Evolutionary conservation across 192 early-diverging fungal species (phyloP).

Genomic region (Lunasporangiospora selenospora): DNA sequence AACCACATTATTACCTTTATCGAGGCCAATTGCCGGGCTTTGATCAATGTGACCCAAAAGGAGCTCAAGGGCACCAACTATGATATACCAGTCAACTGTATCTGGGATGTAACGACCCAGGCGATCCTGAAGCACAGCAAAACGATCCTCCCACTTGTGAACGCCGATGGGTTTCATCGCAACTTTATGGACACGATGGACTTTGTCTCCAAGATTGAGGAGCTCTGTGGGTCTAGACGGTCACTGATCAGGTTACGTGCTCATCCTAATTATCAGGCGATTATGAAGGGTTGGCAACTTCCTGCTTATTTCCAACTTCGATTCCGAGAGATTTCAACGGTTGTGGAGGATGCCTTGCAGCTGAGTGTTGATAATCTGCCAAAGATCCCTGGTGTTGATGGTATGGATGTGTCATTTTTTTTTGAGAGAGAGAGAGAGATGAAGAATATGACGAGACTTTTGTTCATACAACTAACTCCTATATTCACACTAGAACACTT

Average conservation of each 20-base stretch:
- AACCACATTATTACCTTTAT: slow-evolving; percentile 62
- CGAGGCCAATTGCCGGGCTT: slow-evolving; percentile 47
- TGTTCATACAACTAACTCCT: too few relatives aligned
- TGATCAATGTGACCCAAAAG: slow-evolving; percentile 62
- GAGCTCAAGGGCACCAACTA: slow-evolving; percentile 66
- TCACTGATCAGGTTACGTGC: slow-evolving; percentile 57
- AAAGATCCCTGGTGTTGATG: background rate
- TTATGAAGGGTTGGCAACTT: slow-evolving; percentile 68
- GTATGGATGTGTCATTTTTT: slow-evolving; percentile 11
- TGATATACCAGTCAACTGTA: slow-evolving; percentile 66
- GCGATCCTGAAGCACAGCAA: slow-evolving; percentile 54
- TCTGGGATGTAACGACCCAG: slow-evolving; percentile 63
- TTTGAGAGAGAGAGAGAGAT: too few relatives aligned
- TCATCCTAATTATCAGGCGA: slow-evolving; percentile 57
- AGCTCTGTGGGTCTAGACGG: slow-evolving; percentile 46
- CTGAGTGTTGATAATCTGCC: slow-evolving; percentile 6
- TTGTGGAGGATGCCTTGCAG: slow-evolving; percentile 51
- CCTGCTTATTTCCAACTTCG: slow-evolving; percentile 66
- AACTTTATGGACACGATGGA: slow-evolving; percentile 64
- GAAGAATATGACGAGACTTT: too few relatives aligned
- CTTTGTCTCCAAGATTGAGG: slow-evolving; percentile 61
- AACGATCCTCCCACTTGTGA: slow-evolving; percentile 67
- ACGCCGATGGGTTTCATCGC: slow-evolving; percentile 73
- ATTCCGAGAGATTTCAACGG: slow-evolving; percentile 55
- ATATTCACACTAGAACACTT: slow-evolving; percentile 36